Evolutionary conservation across 2,329 filamentous ascomycete genomes (phyloP).

Genomic region (Fusarium brachygibbosum): DNA sequence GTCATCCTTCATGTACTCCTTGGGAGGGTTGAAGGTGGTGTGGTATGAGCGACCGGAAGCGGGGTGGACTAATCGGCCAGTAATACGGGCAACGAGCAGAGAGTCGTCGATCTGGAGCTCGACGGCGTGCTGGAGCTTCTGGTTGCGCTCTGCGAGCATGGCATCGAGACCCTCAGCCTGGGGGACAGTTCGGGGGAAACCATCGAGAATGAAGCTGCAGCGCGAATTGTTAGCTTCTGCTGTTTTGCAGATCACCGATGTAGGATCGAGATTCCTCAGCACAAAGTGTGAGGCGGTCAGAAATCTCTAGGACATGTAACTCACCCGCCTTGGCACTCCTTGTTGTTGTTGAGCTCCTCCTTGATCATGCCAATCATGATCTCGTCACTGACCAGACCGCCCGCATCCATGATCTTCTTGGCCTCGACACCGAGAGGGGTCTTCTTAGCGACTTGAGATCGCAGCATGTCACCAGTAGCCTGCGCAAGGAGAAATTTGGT

Average conservation of each 20-base stretch:
- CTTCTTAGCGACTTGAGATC: constrained; percentile 98
- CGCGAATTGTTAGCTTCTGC: constrained; percentile 37
- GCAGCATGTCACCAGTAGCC: constrained; percentile 99
- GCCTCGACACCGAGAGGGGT: constrained; percentile 93
- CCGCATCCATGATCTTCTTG: constrained; percentile 99
- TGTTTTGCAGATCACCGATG: constrained; percentile 27
- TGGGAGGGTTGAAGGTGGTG: constrained; percentile 98
- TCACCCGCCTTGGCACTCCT: constrained; percentile 96
- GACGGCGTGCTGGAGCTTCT: constrained; percentile 92
- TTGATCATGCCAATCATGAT: constrained; percentile 99
- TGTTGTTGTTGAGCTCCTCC: constrained; percentile 92
- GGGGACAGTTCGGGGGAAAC: constrained; percentile 95
- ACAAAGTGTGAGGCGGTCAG: constrained; percentile 5
- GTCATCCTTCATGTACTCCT: constrained; percentile 94
- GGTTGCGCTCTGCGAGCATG: constrained; percentile 84
- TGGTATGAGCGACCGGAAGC: constrained; percentile 97
- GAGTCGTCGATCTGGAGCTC: constrained; percentile 97
- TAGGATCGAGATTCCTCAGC: constrained; percentile 12
- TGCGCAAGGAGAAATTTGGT: constrained; percentile 55
- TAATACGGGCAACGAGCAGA: constrained; percentile 95
- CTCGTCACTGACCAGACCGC: constrained; percentile 96
- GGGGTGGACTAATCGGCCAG: constrained; percentile 93
- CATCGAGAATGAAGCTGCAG: constrained; percentile 94
- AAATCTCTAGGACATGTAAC: constrained; percentile 48
- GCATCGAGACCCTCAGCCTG: constrained; percentile 95